Conservation (phyloP, 208 protist species). For the Entamoeba invadens region DNA sequence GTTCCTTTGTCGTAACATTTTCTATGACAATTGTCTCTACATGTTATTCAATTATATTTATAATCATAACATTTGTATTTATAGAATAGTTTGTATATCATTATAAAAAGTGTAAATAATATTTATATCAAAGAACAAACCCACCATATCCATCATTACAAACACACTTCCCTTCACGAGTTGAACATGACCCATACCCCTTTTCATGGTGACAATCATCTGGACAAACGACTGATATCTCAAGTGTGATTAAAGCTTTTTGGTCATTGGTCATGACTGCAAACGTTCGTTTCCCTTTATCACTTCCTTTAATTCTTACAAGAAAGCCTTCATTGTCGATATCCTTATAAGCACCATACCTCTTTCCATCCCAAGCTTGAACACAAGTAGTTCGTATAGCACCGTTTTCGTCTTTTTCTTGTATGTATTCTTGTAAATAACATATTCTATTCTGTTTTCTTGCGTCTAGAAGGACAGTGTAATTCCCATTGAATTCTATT, state of each 20-base stretch:
- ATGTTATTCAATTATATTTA: too few species aligned
- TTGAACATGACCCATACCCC: background rate
- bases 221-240: background rate
- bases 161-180: background rate
- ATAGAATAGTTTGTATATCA: too few species aligned
- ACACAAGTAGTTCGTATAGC: background rate
- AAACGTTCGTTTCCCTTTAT: background rate
- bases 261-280: background rate
- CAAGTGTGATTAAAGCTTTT: background rate
- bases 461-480: background rate
- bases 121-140: too few species aligned
- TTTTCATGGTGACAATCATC: background rate
- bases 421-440: background rate
- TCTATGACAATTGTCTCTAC: background rate
- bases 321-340: background rate
- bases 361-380: background rate
- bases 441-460: background rate
- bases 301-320: background rate
- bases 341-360: background rate
- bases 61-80: too few species aligned
- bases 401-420: background rate
- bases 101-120: too few species aligned
- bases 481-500: background rate
- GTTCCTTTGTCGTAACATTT: background rate
- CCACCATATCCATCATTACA: background rate